phyloP scores from a whole-genome alignment of 306 rosid species.

The Vigna unguiculata region DNA sequence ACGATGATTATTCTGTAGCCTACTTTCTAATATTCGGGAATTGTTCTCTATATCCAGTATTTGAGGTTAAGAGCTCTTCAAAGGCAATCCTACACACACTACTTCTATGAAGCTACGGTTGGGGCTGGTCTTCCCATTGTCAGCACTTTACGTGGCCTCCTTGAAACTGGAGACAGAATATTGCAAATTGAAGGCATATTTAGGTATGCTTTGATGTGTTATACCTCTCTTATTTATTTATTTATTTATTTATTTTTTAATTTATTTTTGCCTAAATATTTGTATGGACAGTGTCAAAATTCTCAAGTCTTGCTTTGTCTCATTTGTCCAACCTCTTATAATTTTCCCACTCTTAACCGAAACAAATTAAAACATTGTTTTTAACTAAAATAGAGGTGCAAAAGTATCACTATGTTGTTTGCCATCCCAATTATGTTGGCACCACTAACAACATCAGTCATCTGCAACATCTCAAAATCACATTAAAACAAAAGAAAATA shows the following conservation, averaged over 20 bases:
- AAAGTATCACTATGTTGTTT: too few relatives aligned
- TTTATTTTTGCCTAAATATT: slow-evolving; percentile 22
- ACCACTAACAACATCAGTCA: too few relatives aligned
- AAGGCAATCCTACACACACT: slow-evolving; percentile 93
- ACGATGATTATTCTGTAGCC: slow-evolving; percentile 16
- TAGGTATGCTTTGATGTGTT: slow-evolving; percentile 60
- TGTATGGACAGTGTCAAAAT: slow-evolving; percentile 53
- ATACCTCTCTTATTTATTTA: slow-evolving; percentile 5
- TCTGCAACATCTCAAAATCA: too few relatives aligned
- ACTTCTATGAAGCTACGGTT: slow-evolving; percentile 98
- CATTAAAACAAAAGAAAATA: too few relatives aligned
- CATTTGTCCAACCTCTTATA: not conserved
- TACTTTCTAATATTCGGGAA: slow-evolving; percentile 25
- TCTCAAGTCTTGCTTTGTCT: slow-evolving; percentile 20
- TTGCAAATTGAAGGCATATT: slow-evolving; percentile 96
- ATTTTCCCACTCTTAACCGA: slow-evolving; percentile 22
- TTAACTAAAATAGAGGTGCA: too few relatives aligned
- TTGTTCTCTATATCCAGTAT: slow-evolving; percentile 64
- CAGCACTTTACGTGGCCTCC: slow-evolving; percentile 91
- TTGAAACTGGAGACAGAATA: slow-evolving; percentile 97
- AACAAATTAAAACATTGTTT: slow-evolving; percentile 2
- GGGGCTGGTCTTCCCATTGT: slow-evolving; percentile 99
- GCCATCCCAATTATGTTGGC: too few relatives aligned
- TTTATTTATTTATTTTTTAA: too few relatives aligned
- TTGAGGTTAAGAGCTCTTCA: slow-evolving; percentile 94